Conservation (phyloP, 1,284 basidiomycete species). For the Ganoderma lingzhi region DNA sequence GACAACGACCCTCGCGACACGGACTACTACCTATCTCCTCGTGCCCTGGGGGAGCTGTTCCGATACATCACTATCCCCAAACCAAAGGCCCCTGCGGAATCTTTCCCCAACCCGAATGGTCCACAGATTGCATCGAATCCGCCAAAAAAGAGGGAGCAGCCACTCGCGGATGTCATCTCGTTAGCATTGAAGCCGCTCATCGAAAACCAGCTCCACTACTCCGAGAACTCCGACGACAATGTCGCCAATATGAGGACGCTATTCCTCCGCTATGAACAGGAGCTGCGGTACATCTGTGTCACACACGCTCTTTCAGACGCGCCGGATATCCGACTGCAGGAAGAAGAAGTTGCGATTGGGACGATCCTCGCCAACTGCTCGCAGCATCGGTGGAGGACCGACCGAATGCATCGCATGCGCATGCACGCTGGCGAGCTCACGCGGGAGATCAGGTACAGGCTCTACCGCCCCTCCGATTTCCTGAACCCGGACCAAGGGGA, state of each 20-base stretch:
- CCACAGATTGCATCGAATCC: conserved; percentile 12
- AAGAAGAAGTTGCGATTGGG: conserved; percentile 78
- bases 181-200: conserved; percentile 50
- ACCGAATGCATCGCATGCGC: conserved; percentile 69
- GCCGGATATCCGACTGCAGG: conserved; percentile 62
- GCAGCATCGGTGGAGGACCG: conserved; percentile 65
- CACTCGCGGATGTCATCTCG: conserved; percentile 59
- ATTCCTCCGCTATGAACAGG: conserved; percentile 64
- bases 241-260: conserved; percentile 46
- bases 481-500: conserved; percentile 42
- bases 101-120: conserved; percentile 24
- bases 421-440: conserved; percentile 63
- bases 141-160: conserved; percentile 21
- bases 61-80: conserved; percentile 63
- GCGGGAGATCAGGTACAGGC: conserved; percentile 55
- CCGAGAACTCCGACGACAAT: conserved; percentile 42
- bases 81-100: conserved; percentile 39
- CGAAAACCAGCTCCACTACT: conserved; percentile 45
- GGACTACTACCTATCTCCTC: conserved; percentile 75
- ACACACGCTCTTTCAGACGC: conserved; percentile 72
- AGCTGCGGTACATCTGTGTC: conserved; percentile 73
- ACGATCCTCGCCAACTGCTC: conserved; percentile 71
- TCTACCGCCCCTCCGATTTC: conserved; percentile 46
- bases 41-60: conserved; percentile 74
- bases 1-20: conserved; percentile 60